phyloP scores from a whole-genome alignment of 2,329 filamentous ascomycete species.

The Phialophora expanda region DNA sequence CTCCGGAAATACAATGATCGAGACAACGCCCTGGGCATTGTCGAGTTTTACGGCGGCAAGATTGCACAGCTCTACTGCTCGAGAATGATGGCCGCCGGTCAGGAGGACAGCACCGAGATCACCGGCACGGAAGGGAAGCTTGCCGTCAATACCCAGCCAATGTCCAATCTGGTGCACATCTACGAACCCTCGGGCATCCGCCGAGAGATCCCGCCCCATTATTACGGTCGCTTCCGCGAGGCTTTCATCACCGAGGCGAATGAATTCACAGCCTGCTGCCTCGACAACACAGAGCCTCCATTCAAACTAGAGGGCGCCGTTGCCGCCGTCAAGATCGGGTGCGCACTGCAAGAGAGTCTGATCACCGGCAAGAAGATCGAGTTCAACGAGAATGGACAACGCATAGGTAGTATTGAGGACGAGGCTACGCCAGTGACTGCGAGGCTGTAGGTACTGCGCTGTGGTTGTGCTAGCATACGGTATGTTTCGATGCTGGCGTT shows the following conservation, averaged over 20 bases:
- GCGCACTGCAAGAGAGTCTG: conserved; percentile 63
- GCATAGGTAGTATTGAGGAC: conserved; percentile 40
- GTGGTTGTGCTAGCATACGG: not conserved
- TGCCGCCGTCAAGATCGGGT: conserved; percentile 63
- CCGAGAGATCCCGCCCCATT: conserved; percentile 65
- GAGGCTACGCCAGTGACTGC: conserved; percentile 9
- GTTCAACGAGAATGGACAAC: conserved; percentile 62
- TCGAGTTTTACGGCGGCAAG: conserved; percentile 68
- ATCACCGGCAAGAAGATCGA: conserved; percentile 61
- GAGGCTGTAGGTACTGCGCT: conserved; percentile 16
- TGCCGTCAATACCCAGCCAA: conserved; percentile 64
- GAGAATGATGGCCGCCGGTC: conserved; percentile 71
- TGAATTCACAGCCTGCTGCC: conserved; percentile 65
- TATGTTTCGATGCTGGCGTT: not conserved
- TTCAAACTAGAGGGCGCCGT: conserved; percentile 64
- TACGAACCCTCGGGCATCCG: conserved; percentile 61
- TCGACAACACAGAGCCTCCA: conserved; percentile 62
- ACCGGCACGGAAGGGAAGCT: conserved; percentile 70
- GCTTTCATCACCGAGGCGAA: conserved; percentile 69
- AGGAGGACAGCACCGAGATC: conserved; percentile 69
- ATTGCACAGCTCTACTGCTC: conserved; percentile 69
- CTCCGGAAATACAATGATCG: conserved; percentile 63
- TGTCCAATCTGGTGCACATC: conserved; percentile 60
- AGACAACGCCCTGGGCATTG: conserved; percentile 67
- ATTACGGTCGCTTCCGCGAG: conserved; percentile 66